Evolutionary conservation across 768 basidiomycete species (phyloP), one percentile per base, ranked within the genome.

Genomic region (Russula vinacea): DNA sequence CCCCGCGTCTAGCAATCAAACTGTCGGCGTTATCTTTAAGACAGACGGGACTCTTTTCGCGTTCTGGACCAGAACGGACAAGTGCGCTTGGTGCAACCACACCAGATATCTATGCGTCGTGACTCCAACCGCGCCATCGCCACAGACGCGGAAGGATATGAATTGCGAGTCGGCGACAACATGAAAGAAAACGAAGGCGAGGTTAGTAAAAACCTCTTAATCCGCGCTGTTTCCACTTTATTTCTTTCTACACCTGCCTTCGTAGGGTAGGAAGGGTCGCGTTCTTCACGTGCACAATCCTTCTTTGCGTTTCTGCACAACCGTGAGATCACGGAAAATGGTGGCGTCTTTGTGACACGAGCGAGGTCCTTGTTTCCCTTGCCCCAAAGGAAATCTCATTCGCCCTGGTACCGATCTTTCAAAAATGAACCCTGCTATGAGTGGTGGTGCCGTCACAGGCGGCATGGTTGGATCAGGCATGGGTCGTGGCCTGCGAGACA

Each of bases 1-100:
- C 11, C 49, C 35, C 42, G 22, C 13, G n/a, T 33, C 32, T 69
- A 98, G 94, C 75, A 82, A 85, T 35, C 91, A 94, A 74, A 96
- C 94, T 5, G 93, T 94, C 40, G 97, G 94, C 73, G 93, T 98
- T 64, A 97, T 98, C 67, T 97, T 89, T 83, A 95, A 96, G 74
- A 95, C 94, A 1, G 97, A 98, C 87, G 94, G 16, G 93, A 94
- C 72, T 87, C 93, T 9, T 94, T 99, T 84, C 92, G 94, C 61
- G 90, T 99, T 2, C 81, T 99, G 57, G 96, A 98, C 71, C 97
- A 98, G 73, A 89, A 92, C 69, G 92, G 94, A 1, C 88, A 92
- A 76, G 84, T 91, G 17, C 89, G 93, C 17, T 81, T 90, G 8
- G 89, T 98, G 5, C 89, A 92, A 71, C 94, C 96, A 5, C 92